phyloP scores from a whole-genome alignment of 306 rosid genomes.

The Vicia faba region DNA sequence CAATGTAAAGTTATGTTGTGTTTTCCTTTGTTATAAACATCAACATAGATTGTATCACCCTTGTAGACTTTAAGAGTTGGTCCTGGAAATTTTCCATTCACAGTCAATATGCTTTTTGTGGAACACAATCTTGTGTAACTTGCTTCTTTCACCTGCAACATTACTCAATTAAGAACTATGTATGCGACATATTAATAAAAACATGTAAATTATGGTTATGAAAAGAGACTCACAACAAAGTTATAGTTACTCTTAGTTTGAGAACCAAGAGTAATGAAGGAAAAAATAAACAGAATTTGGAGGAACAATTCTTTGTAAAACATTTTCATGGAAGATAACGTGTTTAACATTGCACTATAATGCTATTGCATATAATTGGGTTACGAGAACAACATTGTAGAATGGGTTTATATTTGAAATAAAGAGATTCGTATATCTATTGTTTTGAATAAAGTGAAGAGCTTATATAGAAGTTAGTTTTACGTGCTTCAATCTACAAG shows the following conservation, averaged over 20 bases:
- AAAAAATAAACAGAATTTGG: slow-evolving; percentile 31
- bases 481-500: too few relatives aligned
- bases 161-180: neutral
- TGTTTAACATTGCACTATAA: neutral
- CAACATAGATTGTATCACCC: slow-evolving; percentile 6
- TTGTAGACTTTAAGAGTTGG: neutral
- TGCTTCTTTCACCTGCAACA: slow-evolving; percentile 2
- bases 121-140: neutral
- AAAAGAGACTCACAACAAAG: slow-evolving; percentile 32
- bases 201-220: neutral
- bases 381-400: neutral
- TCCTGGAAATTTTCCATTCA: slow-evolving; percentile 9
- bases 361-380: neutral
- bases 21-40: neutral
- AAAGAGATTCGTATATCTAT: neutral
- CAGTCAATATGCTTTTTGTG: slow-evolving; percentile 2
- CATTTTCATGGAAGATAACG: slow-evolving; percentile 24
- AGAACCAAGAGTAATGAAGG: slow-evolving; percentile 29
- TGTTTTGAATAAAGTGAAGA: too few relatives aligned
- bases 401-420: neutral
- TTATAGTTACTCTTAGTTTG: slow-evolving; percentile 16
- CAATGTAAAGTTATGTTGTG: slow-evolving; percentile 10
- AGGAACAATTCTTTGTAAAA: slow-evolving; percentile 15
- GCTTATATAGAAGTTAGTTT: too few relatives aligned
- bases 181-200: neutral